A percentile compares a stretch with the other conserved stretches of the same genome.
Evolutionary conservation across 2,329 filamentous ascomycete species (phyloP).

Genomic region (Fusarium irregulare): DNA sequence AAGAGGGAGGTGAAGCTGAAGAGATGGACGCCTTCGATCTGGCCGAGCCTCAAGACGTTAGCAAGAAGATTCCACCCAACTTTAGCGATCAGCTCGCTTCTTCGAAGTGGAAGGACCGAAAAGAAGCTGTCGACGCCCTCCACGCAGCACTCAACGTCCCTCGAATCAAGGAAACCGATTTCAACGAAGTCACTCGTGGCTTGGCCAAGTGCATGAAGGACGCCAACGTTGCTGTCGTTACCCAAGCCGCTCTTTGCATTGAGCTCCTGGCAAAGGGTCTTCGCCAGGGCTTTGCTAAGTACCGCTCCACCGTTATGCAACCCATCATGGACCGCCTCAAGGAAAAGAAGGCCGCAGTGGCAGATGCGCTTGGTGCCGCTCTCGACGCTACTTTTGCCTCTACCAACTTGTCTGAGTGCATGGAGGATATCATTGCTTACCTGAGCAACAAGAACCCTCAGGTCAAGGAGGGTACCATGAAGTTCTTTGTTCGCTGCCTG

Average conservation of each 20-base stretch:
- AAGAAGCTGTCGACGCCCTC: constrained; percentile 89
- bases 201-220: constrained; percentile 99
- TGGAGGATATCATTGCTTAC: constrained; percentile 90
- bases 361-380: constrained; percentile 87
- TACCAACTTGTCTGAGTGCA: constrained; percentile 81
- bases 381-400: constrained; percentile 76
- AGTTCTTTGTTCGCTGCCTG: constrained; percentile 90
- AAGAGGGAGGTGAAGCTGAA: constrained; percentile 59
- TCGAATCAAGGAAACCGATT: constrained; percentile 90
- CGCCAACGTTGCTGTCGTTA: constrained; percentile 94
- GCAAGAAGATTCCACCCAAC: constrained; percentile 82
- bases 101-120: constrained; percentile 98
- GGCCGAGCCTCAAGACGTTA: constrained; percentile 87
- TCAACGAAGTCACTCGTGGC: constrained; percentile 82
- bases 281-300: constrained; percentile 80
- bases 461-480: constrained; percentile 94
- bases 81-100: constrained; percentile 87
- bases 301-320: constrained; percentile 82
- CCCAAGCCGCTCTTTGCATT: constrained; percentile 91
- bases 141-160: constrained; percentile 83
- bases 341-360: constrained; percentile 92
- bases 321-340: constrained; percentile 96
- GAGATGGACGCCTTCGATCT: constrained; percentile 86
- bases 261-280: constrained; percentile 89
- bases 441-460: constrained; percentile 96